Percentiles rank a stretch among this genome's conserved stretches.
Conservation (phyloP, 257 asterid species). For the Forsythia suspensa region DNA sequence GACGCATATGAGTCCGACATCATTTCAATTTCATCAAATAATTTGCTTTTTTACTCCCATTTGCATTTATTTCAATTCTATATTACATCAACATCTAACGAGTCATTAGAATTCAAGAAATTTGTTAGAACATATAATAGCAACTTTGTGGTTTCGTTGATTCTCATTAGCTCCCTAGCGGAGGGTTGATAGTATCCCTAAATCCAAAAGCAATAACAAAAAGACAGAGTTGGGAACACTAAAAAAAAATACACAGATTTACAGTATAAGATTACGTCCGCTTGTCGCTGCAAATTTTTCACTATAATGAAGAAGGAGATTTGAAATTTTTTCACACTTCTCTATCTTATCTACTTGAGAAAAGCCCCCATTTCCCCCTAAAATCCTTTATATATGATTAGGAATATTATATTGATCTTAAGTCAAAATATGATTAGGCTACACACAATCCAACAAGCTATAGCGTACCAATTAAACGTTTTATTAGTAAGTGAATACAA, state of each 20-base stretch:
- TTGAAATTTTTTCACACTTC: background rate
- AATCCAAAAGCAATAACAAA: background rate
- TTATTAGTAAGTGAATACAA: too few relatives aligned
- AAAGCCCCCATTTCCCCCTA: background rate
- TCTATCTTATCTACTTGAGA: background rate
- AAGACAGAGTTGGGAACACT: background rate
- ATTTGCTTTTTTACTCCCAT: too few relatives aligned
- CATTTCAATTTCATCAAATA: too few relatives aligned
- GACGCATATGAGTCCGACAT: too few relatives aligned
- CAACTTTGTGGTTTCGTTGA: slow-evolving; percentile 67
- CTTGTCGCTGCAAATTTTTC: too few relatives aligned
- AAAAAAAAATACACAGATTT: too few relatives aligned
- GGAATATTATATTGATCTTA: background rate
- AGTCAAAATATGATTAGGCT: background rate
- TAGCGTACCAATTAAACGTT: background rate
- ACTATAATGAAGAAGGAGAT: background rate
- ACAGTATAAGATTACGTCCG: background rate
- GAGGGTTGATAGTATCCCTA: slow-evolving; percentile 55
- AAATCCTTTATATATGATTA: too few relatives aligned
- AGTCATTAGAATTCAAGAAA: too few relatives aligned
- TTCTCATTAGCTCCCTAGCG: slow-evolving; percentile 79
- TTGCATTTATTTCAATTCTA: too few relatives aligned
- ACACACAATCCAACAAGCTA: background rate
- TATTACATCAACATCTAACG: too few relatives aligned
- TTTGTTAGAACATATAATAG: too few relatives aligned